These are phyloP conservation scores for Kuraishia borneana DNA, from an alignment of 805 yeast species.

Conservation along the genomic window DNA sequence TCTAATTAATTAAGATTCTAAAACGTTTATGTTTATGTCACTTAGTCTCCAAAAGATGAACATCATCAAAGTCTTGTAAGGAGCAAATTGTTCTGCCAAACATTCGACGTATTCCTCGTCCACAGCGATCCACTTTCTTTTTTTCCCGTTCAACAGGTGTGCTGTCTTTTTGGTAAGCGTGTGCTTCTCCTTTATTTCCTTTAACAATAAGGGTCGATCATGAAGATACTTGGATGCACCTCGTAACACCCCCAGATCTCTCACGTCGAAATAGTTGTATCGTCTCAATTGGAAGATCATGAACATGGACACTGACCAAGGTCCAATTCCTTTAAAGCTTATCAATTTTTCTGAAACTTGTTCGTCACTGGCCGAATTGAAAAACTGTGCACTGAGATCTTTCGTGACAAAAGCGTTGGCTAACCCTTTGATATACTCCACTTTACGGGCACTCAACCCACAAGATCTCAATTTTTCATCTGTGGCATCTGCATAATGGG, in stretches of 20 bases:
- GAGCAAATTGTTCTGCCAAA: conserved; percentile 48
- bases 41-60: conserved; percentile 64
- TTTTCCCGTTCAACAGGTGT: conserved; percentile 29
- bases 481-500: conserved; percentile 22
- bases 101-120: conserved; percentile 47
- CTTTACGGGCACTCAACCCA: conserved; percentile 65
- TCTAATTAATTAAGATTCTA: conserved; percentile 11
- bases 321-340: conserved; percentile 58
- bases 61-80: conserved; percentile 62
- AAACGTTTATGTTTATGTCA: conserved; percentile 40
- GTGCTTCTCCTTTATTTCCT: conserved; percentile 30
- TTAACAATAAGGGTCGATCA: conserved; percentile 36
- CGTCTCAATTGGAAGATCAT: conserved; percentile 56
- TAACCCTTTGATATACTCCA: conserved; percentile 46
- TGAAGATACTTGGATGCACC: conserved; percentile 61
- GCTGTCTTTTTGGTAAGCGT: conserved; percentile 20
- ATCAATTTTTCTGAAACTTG: conserved; percentile 38
- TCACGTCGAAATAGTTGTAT: conserved; percentile 61
- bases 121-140: conserved; percentile 54
- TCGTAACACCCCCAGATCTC: conserved; percentile 77
- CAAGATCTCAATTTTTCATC: conserved; percentile 42
- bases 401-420: conserved; percentile 38
- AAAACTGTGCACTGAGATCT: conserved; percentile 22
- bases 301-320: conserved; percentile 90
- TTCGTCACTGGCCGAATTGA: conserved; percentile 26